Evolutionary conservation across 495 filamentous ascomycete species (phyloP), one percentile per base, ranked within the genome.

Genomic region (Aspergillus biplanus): DNA sequence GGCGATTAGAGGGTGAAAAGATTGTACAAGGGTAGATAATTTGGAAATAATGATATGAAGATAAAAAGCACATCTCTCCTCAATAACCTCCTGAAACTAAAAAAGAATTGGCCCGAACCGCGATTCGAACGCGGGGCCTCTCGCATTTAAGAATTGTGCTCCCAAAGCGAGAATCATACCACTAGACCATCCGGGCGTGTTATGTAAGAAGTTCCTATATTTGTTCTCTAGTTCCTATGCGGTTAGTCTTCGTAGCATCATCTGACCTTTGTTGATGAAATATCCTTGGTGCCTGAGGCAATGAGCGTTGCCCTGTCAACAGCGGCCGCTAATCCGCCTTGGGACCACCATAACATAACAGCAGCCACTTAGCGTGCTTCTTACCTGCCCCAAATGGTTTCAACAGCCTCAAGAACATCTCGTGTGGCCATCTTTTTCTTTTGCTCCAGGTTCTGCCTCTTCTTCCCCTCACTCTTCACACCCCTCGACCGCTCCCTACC

Each of bases 221-320:
- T 7, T 4, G 7, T 1, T 39, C 37, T 2, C 21, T 27, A 27
- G 21, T 27, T 27, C 21, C 21, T 2, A 27, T 27, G 21, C 2
- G 21, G 21, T 27, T 27, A 27, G 21, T 27, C 48, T 6, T 6
- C 52, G 16, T 34, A 54, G 34, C 12, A n/a, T 52, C 57, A 59
- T 13, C 46, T 59, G 57, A 59, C 47, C 8, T 59, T 63, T 63
- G 53, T 63, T 63, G 33, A 56, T 46, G 18, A 32, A 42, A 44
- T 13, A 1, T 65, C 71, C 27, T 65, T 63, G 63, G 13, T 50
- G 67, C 67, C 67, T 68, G 62, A 69, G 49, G 54, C 59, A 57
- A 15, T 12, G 0, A 16, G 32, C 47, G 79, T 81, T 80, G 76
- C 71, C 79, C 67, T 70, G 79, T 72, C 79, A 80, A 81, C 79